A percentile compares a stretch with the other conserved stretches of the same genome.
Conservation (phyloP, 768 basidiomycete genomes). For the Rhodotorula babjevae region DNA sequence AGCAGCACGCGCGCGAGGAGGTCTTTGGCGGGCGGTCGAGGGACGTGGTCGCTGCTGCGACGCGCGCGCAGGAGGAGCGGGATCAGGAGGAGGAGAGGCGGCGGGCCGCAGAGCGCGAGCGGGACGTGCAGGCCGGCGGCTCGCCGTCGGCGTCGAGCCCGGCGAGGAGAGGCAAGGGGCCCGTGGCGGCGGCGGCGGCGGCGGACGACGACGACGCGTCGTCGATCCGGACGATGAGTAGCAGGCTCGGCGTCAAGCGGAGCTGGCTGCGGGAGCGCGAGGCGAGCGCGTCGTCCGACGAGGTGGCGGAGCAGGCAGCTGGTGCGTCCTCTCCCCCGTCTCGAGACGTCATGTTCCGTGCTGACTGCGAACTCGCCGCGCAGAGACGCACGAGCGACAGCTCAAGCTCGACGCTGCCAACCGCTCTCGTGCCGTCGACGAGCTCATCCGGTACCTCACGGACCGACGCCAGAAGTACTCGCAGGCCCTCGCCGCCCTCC, state of each 20-base stretch:
- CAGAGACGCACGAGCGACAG: slow-evolving; percentile 1
- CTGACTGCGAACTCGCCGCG: no score
- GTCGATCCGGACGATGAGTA: slow-evolving; percentile 49
- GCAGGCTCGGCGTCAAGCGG: slow-evolving; percentile 21
- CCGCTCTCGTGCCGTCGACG: slow-evolving; percentile 63
- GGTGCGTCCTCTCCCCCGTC: slow-evolving; percentile 22
- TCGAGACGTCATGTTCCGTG: no score
- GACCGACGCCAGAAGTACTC: slow-evolving; percentile 82
- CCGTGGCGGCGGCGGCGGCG: not conserved
- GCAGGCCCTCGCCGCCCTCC: slow-evolving; percentile 67
- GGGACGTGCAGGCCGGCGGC: not conserved
- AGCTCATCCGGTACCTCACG: slow-evolving; percentile 77
- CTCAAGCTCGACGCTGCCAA: slow-evolving; percentile 7
- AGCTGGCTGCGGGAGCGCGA: slow-evolving; percentile 27
- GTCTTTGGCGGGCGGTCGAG: slow-evolving; percentile 72
- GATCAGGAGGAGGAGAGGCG: slow-evolving; percentile 9
- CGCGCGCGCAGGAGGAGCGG: slow-evolving; percentile 41
- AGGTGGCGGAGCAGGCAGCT: slow-evolving; percentile 44
- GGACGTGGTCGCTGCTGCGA: slow-evolving; percentile 63
- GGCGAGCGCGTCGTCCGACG: not conserved
- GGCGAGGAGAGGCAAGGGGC: not conserved
- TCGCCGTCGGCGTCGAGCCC: not conserved
- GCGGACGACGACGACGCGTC: slow-evolving; percentile 63
- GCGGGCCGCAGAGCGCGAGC: not conserved
- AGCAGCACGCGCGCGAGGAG: slow-evolving; percentile 67